These are phyloP conservation scores for Daldinia vernicosa DNA, from an alignment of 495 filamentous ascomycete species.

Conservation along the genomic window DNA sequence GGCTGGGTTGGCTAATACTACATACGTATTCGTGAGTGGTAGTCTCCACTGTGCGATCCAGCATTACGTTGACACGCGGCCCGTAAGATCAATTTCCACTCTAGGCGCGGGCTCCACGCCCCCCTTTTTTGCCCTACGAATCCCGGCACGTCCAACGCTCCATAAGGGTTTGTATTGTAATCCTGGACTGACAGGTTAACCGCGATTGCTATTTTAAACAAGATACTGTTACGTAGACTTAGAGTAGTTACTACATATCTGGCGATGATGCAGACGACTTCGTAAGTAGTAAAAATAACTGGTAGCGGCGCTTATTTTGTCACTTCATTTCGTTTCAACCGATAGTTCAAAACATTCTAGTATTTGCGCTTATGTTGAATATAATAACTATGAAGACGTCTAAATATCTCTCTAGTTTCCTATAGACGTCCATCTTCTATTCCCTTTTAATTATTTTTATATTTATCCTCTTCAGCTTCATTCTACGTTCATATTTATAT, in stretches of 20 bases:
- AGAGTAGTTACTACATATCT: neutral
- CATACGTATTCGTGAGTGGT: neutral
- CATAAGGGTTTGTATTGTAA: neutral
- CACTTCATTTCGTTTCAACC: neutral
- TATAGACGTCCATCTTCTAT: neutral
- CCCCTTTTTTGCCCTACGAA: slow-evolving; percentile 10
- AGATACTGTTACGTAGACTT: neutral
- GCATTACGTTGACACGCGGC: slow-evolving; percentile 35
- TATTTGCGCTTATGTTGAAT: neutral
- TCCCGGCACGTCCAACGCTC: neutral
- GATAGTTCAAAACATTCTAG: neutral
- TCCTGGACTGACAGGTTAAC: neutral
- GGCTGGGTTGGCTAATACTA: neutral
- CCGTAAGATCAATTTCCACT: slow-evolving; percentile 30
- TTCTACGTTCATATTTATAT: neutral
- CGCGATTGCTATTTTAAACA: neutral
- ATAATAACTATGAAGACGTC: neutral
- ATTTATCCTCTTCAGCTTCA: neutral
- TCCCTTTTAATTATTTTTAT: no score
- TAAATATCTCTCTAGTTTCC: neutral
- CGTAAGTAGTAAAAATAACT: neutral
- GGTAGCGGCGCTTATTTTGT: neutral
- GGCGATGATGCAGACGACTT: neutral
- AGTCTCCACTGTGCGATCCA: slow-evolving; percentile 19
- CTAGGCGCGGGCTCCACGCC: slow-evolving; percentile 20